phyloP scores from a whole-genome alignment of 306 rosid species.

The Argentina anserina region DNA sequence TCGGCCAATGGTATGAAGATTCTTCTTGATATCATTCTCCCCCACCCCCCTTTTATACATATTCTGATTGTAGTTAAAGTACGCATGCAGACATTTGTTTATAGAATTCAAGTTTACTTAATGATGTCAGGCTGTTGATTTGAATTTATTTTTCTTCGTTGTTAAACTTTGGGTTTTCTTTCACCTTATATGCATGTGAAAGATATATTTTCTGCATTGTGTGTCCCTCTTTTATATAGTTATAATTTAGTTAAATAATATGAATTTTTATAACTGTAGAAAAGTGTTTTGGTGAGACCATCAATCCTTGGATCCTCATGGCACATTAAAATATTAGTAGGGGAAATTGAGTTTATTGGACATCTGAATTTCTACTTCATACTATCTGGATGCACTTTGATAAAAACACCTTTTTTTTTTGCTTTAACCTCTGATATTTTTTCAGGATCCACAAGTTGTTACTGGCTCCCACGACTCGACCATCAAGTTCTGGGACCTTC shows the following conservation, averaged over 20 bases:
- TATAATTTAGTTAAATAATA: neutral
- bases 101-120: neutral
- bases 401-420: neutral
- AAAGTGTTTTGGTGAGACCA: neutral
- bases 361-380: neutral
- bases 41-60: neutral
- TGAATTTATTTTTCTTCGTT: neutral
- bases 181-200: neutral
- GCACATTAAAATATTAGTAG: neutral
- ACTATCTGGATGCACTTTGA: neutral
- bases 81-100: neutral
- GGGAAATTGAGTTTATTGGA: neutral
- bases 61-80: neutral
- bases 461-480: constrained; percentile 97
- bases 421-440: constrained; percentile 14
- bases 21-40: neutral
- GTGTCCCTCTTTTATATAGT: neutral
- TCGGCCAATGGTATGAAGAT: constrained; percentile 67
- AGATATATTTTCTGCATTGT: neutral
- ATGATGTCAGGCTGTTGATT: neutral
- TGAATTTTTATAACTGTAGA: neutral
- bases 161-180: neutral
- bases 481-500: constrained; percentile 97
- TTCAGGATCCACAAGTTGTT: constrained; percentile 95
- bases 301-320: neutral